Evolutionary conservation across 345 rosid species (phyloP).

Genomic region (Trapa bicornis): DNA sequence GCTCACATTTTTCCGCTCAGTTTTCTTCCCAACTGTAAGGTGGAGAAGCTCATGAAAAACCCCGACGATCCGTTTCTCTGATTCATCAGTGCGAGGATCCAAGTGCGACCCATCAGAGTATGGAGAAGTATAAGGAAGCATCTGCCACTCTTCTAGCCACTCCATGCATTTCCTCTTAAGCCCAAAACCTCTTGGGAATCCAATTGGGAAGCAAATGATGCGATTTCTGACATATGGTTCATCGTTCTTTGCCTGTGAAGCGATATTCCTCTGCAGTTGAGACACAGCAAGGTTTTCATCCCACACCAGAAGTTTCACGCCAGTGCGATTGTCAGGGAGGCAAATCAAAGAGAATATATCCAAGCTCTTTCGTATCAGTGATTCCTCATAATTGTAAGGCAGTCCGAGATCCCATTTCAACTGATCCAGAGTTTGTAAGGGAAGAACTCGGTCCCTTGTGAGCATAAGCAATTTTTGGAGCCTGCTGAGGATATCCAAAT

Average conservation of each 20-base stretch:
- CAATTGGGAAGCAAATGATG: slow-evolving; percentile 47
- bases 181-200: slow-evolving; percentile 76
- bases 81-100: slow-evolving; percentile 71
- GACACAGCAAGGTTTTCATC: slow-evolving; percentile 50
- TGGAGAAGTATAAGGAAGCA: slow-evolving; percentile 67
- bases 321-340: slow-evolving; percentile 41
- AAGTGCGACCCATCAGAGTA: slow-evolving; percentile 51
- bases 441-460: slow-evolving; percentile 41
- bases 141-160: slow-evolving; percentile 86
- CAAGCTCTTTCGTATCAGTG: slow-evolving; percentile 25
- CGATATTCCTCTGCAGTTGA: slow-evolving; percentile 28
- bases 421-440: slow-evolving; percentile 66
- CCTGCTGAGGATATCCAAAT: slow-evolving; percentile 31
- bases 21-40: slow-evolving; percentile 54
- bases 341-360: slow-evolving; percentile 39
- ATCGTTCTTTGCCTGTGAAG: slow-evolving; percentile 13
- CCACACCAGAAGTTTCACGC: slow-evolving; percentile 50
- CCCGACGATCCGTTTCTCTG: slow-evolving; percentile 78
- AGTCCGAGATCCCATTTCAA: slow-evolving; percentile 78
- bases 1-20: slow-evolving; percentile 63
- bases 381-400: slow-evolving; percentile 45
- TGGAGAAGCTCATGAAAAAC: slow-evolving; percentile 86
- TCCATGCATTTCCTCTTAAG: slow-evolving; percentile 59
- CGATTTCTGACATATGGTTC: slow-evolving; percentile 15
- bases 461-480: slow-evolving; percentile 70